Percentiles rank a stretch among this genome's conserved stretches.
phyloP scores from a whole-genome alignment of 2,329 filamentous ascomycete species.

The Stylonectria norvegica region DNA sequence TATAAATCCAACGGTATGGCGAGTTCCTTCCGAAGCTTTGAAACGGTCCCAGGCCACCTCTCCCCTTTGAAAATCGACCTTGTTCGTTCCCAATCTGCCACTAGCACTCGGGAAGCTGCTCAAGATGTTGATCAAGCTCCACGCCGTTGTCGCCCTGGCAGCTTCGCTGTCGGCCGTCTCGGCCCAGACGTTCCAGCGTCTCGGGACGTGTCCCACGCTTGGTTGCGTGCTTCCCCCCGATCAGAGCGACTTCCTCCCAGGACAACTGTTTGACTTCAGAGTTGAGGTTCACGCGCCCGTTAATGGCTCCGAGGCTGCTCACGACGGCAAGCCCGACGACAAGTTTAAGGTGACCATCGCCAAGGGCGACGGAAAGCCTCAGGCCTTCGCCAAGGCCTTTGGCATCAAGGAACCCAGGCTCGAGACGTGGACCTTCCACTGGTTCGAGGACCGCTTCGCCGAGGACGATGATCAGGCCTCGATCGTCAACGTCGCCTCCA shows the following conservation, averaged over 20 bases:
- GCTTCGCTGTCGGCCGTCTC: constrained; percentile 39
- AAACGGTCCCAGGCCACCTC: constrained; percentile 12
- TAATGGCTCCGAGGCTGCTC: constrained; percentile 77
- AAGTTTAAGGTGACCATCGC: constrained; percentile 72
- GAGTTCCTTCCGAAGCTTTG: background rate
- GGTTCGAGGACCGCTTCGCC: constrained; percentile 81
- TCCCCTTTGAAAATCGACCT: constrained; percentile 7
- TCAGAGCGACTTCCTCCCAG: constrained; percentile 75
- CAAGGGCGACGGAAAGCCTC: constrained; percentile 55
- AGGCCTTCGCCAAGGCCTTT: constrained; percentile 65
- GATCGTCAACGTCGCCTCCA: constrained; percentile 75
- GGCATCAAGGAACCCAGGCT: constrained; percentile 65
- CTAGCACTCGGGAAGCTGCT: constrained; percentile 9
- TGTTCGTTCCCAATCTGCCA: constrained; percentile 2
- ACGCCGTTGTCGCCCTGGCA: constrained; percentile 32
- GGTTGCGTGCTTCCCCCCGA: constrained; percentile 61
- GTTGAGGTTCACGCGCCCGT: constrained; percentile 77
- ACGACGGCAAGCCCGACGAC: constrained; percentile 65
- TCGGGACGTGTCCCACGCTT: constrained; percentile 56
- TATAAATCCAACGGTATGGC: background rate
- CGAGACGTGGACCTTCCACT: constrained; percentile 80
- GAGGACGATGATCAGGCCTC: constrained; percentile 66
- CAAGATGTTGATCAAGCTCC: constrained; percentile 37
- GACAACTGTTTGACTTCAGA: constrained; percentile 80
- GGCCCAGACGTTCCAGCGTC: constrained; percentile 57